phyloP scores from a whole-genome alignment of 164 flowering plant species.

The Cinnamomum micranthum region DNA sequence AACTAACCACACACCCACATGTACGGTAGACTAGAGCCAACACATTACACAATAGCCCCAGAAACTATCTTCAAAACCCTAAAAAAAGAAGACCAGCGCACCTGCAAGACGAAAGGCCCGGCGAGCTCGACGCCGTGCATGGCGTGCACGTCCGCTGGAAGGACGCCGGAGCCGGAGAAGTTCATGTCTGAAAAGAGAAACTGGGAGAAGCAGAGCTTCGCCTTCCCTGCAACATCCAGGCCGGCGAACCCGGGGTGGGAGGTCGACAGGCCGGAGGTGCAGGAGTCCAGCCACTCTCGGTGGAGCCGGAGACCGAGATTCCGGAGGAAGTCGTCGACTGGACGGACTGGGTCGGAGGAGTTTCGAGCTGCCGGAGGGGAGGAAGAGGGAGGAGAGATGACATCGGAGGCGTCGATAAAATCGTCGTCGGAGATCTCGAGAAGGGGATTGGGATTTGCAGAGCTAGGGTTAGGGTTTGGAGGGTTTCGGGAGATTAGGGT shows the following conservation, averaged over 20 bases:
- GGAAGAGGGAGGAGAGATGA: constrained; percentile 18
- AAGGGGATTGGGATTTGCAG: constrained; percentile 2
- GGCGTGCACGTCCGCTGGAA: constrained; percentile 55
- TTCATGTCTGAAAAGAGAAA: constrained; percentile 78
- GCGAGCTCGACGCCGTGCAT: constrained; percentile 71
- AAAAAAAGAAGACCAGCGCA: background rate
- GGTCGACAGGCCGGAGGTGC: constrained; percentile 37
- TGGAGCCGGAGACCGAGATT: constrained; percentile 49
- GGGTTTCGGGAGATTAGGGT: background rate
- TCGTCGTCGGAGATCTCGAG: constrained; percentile 58
- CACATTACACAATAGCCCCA: background rate
- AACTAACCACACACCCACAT: too few relatives aligned
- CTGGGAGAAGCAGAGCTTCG: constrained; percentile 68
- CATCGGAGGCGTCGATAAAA: constrained; percentile 44
- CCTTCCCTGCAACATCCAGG: constrained; percentile 45
- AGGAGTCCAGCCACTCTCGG: constrained; percentile 67
- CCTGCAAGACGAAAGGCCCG: constrained; percentile 94
- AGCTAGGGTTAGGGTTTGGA: constrained; percentile 6
- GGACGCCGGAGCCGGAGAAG: constrained; percentile 56
- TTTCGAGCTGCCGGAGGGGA: constrained; percentile 15
- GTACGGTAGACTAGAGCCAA: constrained; percentile 5
- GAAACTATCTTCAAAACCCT: background rate
- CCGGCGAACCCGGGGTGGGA: constrained; percentile 38
- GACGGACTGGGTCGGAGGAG: constrained; percentile 13
- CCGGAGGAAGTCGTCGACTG: constrained; percentile 33